These are phyloP conservation scores for Syncephalastrum monosporum DNA, from an alignment of 371 early-diverging fungal genomes.

Conservation along the genomic window DNA sequence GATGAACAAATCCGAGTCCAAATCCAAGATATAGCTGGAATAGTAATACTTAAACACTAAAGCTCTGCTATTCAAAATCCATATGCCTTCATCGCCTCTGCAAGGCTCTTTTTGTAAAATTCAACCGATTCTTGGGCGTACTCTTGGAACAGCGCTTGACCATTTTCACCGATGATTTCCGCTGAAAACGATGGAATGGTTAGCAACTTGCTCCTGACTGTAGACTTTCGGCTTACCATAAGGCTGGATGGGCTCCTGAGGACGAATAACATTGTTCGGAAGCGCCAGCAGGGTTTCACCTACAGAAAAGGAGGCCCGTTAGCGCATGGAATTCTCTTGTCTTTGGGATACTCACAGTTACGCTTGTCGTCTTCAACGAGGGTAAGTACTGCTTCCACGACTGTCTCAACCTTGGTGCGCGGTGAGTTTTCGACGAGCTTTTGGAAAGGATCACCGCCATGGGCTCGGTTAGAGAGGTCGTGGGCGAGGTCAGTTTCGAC, in stretches of 20 bases:
- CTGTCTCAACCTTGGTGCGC: constrained; percentile 42
- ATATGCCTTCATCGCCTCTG: constrained; percentile 11
- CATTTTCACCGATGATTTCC: neutral
- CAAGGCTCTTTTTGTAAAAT: constrained; percentile 11
- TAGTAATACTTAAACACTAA: neutral
- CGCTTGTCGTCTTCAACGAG: constrained; percentile 48
- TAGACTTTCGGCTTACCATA: constrained; percentile 9
- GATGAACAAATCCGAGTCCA: constrained; percentile 18
- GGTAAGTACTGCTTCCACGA: constrained; percentile 53
- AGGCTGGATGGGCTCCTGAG: constrained; percentile 6
- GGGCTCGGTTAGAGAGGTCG: neutral
- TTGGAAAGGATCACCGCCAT: constrained; percentile 3
- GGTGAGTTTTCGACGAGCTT: constrained; percentile 13
- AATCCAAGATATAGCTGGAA: constrained; percentile 12
- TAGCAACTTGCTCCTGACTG: neutral
- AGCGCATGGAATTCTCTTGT: neutral
- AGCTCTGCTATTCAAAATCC: constrained; percentile 5
- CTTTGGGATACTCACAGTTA: constrained; percentile 24
- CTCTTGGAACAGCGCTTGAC: neutral
- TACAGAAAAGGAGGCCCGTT: neutral
- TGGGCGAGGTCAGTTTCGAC: constrained; percentile 15
- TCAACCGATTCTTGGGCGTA: constrained; percentile 1
- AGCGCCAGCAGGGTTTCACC: constrained; percentile 21
- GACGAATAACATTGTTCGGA: constrained; percentile 16
- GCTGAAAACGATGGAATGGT: neutral